Evolutionary conservation across 179 eudicot genomes (phyloP).

Genomic region (Gypsophila paniculata): DNA sequence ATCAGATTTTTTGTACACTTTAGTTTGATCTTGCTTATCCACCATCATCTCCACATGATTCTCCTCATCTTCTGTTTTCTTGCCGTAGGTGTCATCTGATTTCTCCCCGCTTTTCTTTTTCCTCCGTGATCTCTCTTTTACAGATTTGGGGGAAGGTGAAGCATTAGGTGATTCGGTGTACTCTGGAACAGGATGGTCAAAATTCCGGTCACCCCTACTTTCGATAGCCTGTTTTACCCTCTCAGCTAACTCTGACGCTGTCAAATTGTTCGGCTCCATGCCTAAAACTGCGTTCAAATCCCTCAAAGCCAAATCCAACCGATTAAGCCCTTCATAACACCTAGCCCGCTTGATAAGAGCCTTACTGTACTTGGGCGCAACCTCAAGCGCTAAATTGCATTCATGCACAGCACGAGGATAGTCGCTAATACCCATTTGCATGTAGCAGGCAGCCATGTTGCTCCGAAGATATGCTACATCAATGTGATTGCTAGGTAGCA

Average conservation of each 20-base stretch:
- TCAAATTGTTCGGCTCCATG: conserved; percentile 73
- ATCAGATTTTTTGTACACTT: conserved; percentile 27
- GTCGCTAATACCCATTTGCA: conserved; percentile 83
- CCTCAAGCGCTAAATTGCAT: conserved; percentile 88
- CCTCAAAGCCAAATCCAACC: conserved; percentile 65
- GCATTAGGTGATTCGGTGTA: conserved; percentile 40
- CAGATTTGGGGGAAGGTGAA: conserved; percentile 25
- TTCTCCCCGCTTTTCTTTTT: conserved; percentile 28
- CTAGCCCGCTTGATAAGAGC: conserved; percentile 88
- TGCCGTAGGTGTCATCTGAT: conserved; percentile 16
- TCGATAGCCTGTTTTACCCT: conserved; percentile 51
- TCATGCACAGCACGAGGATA: conserved; percentile 87
- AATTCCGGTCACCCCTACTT: conserved; percentile 29
- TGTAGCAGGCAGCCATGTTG: conserved; percentile 83
- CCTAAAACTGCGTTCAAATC: conserved; percentile 58
- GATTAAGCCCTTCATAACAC: conserved; percentile 77
- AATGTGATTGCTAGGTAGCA: conserved; percentile 78
- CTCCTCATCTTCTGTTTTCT: conserved; percentile 27
- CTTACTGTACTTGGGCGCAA: conserved; percentile 76
- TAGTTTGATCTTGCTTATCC: conserved; percentile 31
- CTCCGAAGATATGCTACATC: conserved; percentile 78
- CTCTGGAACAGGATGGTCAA: conserved; percentile 49
- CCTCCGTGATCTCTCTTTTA: conserved; percentile 29
- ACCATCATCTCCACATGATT: conserved; percentile 36
- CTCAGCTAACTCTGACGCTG: conserved; percentile 69